Evolutionary conservation across 106 monocot genomes (phyloP).

Genomic region (Dendrobium huoshanense): DNA sequence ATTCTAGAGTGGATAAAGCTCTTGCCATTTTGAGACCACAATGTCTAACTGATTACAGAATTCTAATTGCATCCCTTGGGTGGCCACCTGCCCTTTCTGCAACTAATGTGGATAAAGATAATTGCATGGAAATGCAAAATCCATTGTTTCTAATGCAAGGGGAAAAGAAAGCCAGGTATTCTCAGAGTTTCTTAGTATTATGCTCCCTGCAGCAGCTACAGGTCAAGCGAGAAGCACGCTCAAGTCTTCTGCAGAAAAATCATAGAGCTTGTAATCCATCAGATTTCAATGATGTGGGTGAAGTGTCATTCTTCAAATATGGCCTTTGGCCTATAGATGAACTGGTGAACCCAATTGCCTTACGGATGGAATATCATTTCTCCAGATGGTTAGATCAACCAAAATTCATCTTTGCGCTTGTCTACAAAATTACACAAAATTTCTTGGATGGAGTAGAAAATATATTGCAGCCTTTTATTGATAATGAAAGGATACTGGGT

Average conservation of each 20-base stretch:
- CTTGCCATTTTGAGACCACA: conserved; percentile 55
- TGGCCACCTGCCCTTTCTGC: conserved; percentile 67
- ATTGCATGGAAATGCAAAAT: conserved; percentile 24
- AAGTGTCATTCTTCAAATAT: conserved; percentile 9
- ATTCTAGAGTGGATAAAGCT: conserved; percentile 56
- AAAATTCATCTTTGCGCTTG: conserved; percentile 71
- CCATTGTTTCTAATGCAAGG: conserved; percentile 57
- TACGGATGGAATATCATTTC: conserved; percentile 70
- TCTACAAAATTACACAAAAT: conserved; percentile 53
- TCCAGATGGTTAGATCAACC: conserved; percentile 57
- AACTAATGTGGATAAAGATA: conserved; percentile 16
- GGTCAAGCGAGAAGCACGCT: conserved; percentile 18
- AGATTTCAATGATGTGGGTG: conserved; percentile 6
- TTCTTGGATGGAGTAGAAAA: conserved; percentile 60
- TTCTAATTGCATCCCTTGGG: conserved; percentile 51
- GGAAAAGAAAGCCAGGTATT: conserved; percentile 37
- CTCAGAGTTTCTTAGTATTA: conserved; percentile 48
- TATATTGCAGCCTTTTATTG: conserved; percentile 74
- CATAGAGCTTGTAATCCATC: background rate
- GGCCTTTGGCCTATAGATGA: conserved; percentile 73
- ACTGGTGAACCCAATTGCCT: conserved; percentile 40
- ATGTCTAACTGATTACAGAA: conserved; percentile 49
- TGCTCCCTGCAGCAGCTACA: conserved; percentile 66
- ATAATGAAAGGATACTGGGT: conserved; percentile 51
- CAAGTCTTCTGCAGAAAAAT: background rate